A percentile compares a stretch with the other conserved stretches of the same genome.
These are phyloP conservation scores for Kwoniella bestiolae DNA, from an alignment of 768 basidiomycete genomes.

Conservation along the genomic window DNA sequence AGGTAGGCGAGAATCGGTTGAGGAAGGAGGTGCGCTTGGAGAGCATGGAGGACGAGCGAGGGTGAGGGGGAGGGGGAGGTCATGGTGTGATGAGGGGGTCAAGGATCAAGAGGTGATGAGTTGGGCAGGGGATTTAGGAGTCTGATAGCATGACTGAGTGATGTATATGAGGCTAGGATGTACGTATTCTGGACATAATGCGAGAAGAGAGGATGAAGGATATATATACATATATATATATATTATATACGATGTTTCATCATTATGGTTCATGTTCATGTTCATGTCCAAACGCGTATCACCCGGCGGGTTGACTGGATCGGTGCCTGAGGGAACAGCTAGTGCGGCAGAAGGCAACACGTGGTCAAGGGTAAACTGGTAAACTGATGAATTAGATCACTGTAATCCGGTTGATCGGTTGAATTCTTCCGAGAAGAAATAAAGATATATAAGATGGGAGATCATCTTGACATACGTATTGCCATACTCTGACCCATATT, in stretches of 20 bases:
- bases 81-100: neutral
- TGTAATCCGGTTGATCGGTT: neutral
- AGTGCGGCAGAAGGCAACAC: neutral
- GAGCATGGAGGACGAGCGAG: constrained; percentile 20
- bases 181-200: too few species aligned
- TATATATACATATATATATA: too few species aligned
- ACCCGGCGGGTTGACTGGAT: neutral
- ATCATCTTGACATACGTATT: too few species aligned
- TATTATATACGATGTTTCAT: too few species aligned
- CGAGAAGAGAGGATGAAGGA: too few species aligned
- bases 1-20: constrained; percentile 11
- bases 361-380: neutral
- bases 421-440: neutral
- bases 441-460: neutral
- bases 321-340: neutral
- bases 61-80: neutral
- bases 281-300: neutral
- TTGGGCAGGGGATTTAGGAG: neutral
- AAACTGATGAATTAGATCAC: neutral
- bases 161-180: neutral
- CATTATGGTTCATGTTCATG: constrained; percentile 2
- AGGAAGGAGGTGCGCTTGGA: constrained; percentile 23
- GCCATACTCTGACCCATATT: too few species aligned
- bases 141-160: neutral
- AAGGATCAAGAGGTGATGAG: neutral